A percentile compares a stretch with the other conserved stretches of the same genome.
phyloP scores from a whole-genome alignment of 2,329 filamentous ascomycete genomes.

The Sarocladium strictum region DNA sequence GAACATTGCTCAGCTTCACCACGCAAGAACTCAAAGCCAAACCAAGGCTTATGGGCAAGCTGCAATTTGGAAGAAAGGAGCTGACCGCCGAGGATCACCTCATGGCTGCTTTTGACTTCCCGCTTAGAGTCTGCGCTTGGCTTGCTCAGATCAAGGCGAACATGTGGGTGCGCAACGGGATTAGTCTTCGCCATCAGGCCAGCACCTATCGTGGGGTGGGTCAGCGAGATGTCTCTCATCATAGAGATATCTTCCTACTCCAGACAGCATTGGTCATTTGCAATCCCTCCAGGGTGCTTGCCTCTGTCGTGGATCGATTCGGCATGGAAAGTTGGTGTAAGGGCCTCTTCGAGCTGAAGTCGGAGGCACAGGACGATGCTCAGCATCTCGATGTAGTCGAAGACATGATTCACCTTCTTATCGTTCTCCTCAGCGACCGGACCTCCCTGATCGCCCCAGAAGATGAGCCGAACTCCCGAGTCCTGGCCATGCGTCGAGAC shows the following conservation, averaged over 20 bases:
- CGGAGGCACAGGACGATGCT: constrained; percentile 71
- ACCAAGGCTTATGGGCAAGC: constrained; percentile 55
- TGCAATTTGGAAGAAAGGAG: constrained; percentile 49
- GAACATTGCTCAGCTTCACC: constrained; percentile 64
- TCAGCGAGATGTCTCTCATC: constrained; percentile 87
- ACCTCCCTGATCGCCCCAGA: constrained; percentile 68
- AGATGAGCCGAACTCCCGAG: constrained; percentile 57
- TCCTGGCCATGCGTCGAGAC: constrained; percentile 75
- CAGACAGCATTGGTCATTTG: constrained; percentile 88
- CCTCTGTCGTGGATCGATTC: constrained; percentile 86
- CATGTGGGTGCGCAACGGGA: constrained; percentile 97
- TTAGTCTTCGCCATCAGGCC: constrained; percentile 92
- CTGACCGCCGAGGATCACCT: constrained; percentile 70
- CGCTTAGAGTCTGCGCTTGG: constrained; percentile 90
- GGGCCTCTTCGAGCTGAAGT: constrained; percentile 68
- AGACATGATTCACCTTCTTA: constrained; percentile 90
- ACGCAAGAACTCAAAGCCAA: constrained; percentile 62
- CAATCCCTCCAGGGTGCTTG: constrained; percentile 74
- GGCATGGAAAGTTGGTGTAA: constrained; percentile 83
- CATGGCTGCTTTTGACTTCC: constrained; percentile 86
- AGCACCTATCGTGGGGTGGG: constrained; percentile 86
- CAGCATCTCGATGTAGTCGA: constrained; percentile 92
- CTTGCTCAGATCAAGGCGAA: constrained; percentile 95
- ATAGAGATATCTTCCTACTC: constrained; percentile 88
- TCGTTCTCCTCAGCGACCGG: constrained; percentile 84